Evolutionary conservation across 139 green algal genomes (phyloP).

Genomic region (Chlamydomonas sp.): DNA sequence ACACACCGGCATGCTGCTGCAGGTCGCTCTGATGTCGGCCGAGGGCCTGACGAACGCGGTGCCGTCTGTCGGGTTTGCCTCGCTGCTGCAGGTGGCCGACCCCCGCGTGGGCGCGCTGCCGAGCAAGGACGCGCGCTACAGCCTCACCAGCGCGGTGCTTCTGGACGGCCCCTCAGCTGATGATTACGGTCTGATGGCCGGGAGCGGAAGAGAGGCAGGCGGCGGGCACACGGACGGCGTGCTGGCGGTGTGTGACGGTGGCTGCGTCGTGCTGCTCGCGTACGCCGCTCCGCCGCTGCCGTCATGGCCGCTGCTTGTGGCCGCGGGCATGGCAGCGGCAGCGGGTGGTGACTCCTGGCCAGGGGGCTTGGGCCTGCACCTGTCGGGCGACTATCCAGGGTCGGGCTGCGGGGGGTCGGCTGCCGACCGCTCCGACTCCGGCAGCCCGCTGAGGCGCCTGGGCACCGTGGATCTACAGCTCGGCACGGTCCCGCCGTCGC

Average conservation of each 20-base stretch:
- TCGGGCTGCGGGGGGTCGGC: too few species aligned
- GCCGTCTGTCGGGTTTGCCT: neutral
- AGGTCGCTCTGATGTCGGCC: neutral
- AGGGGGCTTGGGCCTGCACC: too few species aligned
- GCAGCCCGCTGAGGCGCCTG: too few species aligned
- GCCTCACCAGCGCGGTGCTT: neutral
- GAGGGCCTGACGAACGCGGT: neutral
- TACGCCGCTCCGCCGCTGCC: neutral
- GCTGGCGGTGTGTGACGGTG: neutral
- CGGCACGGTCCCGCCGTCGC: constrained; percentile 3
- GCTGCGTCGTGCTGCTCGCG: neutral
- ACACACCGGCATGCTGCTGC: neutral
- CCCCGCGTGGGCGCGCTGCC: neutral
- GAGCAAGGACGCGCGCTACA: neutral
- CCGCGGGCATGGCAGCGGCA: too few species aligned
- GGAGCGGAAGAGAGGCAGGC: neutral
- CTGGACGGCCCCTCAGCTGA: neutral
- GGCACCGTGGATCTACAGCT: too few species aligned
- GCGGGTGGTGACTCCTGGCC: too few species aligned
- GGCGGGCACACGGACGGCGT: neutral
- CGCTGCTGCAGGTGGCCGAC: neutral
- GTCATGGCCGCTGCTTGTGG: constrained; percentile 3
- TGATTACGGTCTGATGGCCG: neutral
- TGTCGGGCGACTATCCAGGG: too few species aligned
- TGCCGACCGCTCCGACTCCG: too few species aligned